These are phyloP conservation scores for Magnolia officinalis DNA, from an alignment of 164 flowering plant genomes.

Conservation along the genomic window DNA sequence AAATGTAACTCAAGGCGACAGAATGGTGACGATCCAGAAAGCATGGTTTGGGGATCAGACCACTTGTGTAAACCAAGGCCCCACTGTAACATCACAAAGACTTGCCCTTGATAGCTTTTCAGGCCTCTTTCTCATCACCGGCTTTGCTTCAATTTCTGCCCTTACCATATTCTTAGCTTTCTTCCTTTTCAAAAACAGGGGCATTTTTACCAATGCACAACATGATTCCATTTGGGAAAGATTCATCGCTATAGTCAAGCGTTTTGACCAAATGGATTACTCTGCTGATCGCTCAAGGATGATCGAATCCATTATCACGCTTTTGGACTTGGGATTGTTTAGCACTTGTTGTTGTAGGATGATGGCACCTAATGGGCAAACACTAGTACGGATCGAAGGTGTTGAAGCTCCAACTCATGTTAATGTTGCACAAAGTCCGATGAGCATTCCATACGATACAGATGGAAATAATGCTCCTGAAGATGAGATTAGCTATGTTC, in stretches of 20 bases:
- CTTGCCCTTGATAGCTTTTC: constrained; percentile 6
- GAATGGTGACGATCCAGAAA: constrained; percentile 26
- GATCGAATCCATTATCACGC: no score
- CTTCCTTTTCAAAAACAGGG: constrained; percentile 9
- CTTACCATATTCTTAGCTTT: neutral
- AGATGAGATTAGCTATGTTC: no score
- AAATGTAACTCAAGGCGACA: constrained; percentile 25
- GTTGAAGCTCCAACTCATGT: no score
- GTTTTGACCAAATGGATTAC: neutral
- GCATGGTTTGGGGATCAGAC: neutral
- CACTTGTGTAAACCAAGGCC: neutral
- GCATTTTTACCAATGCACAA: neutral
- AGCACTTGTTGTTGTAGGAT: no score
- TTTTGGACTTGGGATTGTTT: no score
- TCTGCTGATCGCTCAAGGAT: no score
- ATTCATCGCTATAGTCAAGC: neutral
- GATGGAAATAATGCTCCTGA: no score
- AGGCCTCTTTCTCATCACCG: constrained; percentile 12
- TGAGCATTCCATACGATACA: no score
- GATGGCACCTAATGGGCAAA: no score
- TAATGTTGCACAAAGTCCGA: no score
- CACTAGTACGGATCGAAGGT: no score
- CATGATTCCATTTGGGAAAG: neutral
- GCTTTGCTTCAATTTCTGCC: neutral
- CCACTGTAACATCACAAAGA: constrained; percentile 3